Evolutionary conservation across 352 stramenopile genomes (phyloP), one percentile per base, ranked within the genome.

Genomic region (Aphanomyces stellatus): DNA sequence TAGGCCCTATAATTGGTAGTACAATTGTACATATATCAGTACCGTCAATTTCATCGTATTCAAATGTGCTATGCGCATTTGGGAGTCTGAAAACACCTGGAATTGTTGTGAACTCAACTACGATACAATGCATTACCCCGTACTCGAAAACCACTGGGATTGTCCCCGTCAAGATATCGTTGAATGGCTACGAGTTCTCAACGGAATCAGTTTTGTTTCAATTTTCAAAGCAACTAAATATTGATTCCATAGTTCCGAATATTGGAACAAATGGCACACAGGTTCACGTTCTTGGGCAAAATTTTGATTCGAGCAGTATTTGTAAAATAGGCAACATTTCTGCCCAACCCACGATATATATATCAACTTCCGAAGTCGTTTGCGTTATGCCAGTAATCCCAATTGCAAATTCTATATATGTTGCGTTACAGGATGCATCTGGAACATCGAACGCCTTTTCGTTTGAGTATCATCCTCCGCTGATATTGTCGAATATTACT

Each of bases 351-450:
- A n/a, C 8, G 49, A 13, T 13, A 8, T 51, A 76, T 27, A 41
- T 86, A 1, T 83, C 78, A 0, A 41, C 56, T 6, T 74, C 49
- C 5, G 65, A 70, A 7, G 69, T 82, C 27, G 53, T 62, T 10
- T 83, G 76, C 28, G 11, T 71, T 17, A 8, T 51, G 42, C 42
- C 42, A 25, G 5, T 7, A 13, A 24, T 51, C 17, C 37, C 37
- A 17, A 43, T 17, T 17, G 17, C 37, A 43, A 17, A 17, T 43
- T 17, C 37, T 43, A 43, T 17, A 43, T 43, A 8, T 43, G 10
- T 53, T 28, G 24, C 46, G 19, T 28, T 53, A 8, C 8, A 53
- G 2, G 17, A 53, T 53, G 46, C 19, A 22, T 22, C 19, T 1
- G 46, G 46, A 22, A 2, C 22, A 28, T 57, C 49, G 13, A 57